A percentile compares a stretch with the other conserved stretches of the same genome.
Conservation (phyloP, 2,329 filamentous ascomycete genomes). For the Apiospora kogelbergensis region DNA sequence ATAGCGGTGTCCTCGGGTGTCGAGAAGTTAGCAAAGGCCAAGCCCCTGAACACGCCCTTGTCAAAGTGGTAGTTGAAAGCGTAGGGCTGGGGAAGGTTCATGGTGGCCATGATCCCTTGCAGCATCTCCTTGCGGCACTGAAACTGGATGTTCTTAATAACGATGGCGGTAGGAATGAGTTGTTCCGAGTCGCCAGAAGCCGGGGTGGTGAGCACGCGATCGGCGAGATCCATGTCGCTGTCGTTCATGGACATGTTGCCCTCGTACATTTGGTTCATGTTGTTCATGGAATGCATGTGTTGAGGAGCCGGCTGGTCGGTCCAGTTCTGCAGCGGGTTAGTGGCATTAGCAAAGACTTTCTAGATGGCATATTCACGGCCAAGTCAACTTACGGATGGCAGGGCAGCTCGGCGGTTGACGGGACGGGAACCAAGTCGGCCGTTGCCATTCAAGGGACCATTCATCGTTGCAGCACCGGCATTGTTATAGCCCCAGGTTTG, state of each 20-base stretch:
- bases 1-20: conserved; percentile 89
- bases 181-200: conserved; percentile 68
- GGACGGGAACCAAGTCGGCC: conserved; percentile 50
- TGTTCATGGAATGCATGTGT: conserved; percentile 41
- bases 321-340: conserved; percentile 42
- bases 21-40: conserved; percentile 98
- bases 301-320: conserved; percentile 45
- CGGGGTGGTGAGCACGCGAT: conserved; percentile 40
- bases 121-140: conserved; percentile 97
- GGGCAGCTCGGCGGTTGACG: conserved; percentile 56
- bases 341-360: background rate
- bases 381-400: conserved; percentile 70
- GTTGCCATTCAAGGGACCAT: conserved; percentile 65
- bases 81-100: conserved; percentile 91
- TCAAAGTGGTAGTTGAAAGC: conserved; percentile 99
- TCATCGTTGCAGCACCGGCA: conserved; percentile 62
- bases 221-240: conserved; percentile 36
- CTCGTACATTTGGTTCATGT: conserved; percentile 31
- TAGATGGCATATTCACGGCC: background rate
- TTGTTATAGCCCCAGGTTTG: conserved; percentile 69
- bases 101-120: conserved; percentile 88
- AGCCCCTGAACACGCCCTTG: conserved; percentile 90
- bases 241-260: conserved; percentile 39
- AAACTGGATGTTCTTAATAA: conserved; percentile 99
- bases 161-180: conserved; percentile 95